A percentile compares a stretch with the other conserved stretches of the same genome.
Evolutionary conservation across 768 basidiomycete genomes (phyloP).

Genomic region (Tricholomella constricta): DNA sequence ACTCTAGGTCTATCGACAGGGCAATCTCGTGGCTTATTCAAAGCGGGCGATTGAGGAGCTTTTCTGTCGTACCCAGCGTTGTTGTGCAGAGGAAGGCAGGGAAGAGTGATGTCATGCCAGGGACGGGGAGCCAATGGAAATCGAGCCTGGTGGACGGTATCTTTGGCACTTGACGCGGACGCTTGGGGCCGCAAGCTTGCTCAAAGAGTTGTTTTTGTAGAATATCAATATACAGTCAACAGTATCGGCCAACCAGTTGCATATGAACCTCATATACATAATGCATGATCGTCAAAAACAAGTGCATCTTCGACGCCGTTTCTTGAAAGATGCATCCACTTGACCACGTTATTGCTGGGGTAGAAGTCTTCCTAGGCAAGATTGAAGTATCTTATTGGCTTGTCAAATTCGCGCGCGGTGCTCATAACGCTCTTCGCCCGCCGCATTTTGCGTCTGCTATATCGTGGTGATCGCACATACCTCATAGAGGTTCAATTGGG

Average conservation of each 20-base stretch:
- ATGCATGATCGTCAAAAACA: too few species aligned
- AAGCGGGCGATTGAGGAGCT: conserved; percentile 56
- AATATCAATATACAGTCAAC: too few species aligned
- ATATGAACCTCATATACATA: not conserved
- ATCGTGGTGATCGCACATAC: not conserved
- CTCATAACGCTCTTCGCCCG: too few species aligned
- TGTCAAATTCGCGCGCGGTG: too few species aligned
- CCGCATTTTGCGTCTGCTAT: not conserved
- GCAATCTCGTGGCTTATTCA: conserved; percentile 68
- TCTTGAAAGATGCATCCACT: not conserved
- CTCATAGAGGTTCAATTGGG: not conserved
- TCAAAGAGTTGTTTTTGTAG: too few species aligned
- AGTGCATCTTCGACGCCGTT: not conserved
- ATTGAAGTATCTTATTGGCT: too few species aligned
- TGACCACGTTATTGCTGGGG: not conserved
- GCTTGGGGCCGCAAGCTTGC: not conserved
- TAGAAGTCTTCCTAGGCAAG: not conserved
- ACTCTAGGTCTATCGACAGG: conserved; percentile 77
- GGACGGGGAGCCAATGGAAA: conserved; percentile 58
- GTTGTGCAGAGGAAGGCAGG: conserved; percentile 64
- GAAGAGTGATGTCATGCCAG: conserved; percentile 56
- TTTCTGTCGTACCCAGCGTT: conserved; percentile 68
- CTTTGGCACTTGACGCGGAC: conserved; percentile 27
- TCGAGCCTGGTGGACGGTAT: conserved; percentile 51
- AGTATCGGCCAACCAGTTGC: too few species aligned